Conservation (phyloP, 257 asterid genomes). For the Nicotiana benthamiana region DNA sequence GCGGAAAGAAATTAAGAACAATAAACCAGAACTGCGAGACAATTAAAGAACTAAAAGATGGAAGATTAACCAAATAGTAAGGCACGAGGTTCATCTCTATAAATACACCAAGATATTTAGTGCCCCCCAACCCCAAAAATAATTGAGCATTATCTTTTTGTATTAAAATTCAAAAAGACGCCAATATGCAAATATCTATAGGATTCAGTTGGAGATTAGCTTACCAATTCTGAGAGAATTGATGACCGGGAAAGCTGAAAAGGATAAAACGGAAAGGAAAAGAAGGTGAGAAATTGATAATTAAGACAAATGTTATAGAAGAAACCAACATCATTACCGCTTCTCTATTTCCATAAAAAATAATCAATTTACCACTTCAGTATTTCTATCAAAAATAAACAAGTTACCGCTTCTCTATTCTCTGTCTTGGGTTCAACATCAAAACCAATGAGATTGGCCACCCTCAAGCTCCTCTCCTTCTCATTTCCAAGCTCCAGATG, state of each 20-base stretch:
- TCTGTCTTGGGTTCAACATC: constrained; percentile 28
- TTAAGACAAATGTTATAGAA: background rate
- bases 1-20: background rate
- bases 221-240: constrained; percentile 69
- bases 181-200: background rate
- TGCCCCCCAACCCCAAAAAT: background rate
- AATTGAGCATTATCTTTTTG: background rate
- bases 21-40: background rate
- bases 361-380: constrained; percentile 18
- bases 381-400: background rate
- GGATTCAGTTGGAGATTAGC: constrained; percentile 12
- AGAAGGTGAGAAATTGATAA: background rate
- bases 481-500: constrained; percentile 30
- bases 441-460: constrained; percentile 31
- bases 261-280: background rate
- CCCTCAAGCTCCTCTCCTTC: constrained; percentile 22
- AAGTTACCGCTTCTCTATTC: constrained; percentile 26
- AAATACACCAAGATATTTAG: background rate
- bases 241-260: constrained; percentile 81
- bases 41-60: background rate
- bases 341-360: background rate
- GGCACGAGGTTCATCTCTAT: background rate
- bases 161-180: background rate
- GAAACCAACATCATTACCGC: background rate
- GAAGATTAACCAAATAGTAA: background rate